Evolutionary conservation across 2,329 filamentous ascomycete species (phyloP), one percentile per base, ranked within the genome.

Genomic region (Fusarium xylarioides): DNA sequence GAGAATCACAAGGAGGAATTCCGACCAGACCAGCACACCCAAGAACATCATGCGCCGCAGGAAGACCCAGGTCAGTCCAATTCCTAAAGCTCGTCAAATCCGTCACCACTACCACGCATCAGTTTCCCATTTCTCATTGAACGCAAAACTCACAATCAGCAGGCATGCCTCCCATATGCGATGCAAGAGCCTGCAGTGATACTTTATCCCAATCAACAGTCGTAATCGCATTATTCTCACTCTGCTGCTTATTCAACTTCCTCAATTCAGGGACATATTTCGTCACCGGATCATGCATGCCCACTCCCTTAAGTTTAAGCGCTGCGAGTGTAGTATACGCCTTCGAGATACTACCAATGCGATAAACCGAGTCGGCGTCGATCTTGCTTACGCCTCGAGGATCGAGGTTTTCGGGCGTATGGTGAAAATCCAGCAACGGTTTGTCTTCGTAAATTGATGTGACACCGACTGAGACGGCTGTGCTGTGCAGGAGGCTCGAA

Each of bases 251-350:
- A 4, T 44, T 66, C 40, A 68, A 16, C 8, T 61, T 30, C 2
- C 63, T 50, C 8, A 68, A 35, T 11, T 44, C 40, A 7, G 65
- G 65, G n/a, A 68, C 34, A 55, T 67, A 68, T n/a, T 67, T 60
- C 11, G 66, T 67, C 19, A 68, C 63, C 3, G 49, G n/a, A 7
- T 68, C 66, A 35, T 63, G 34, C 43, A 68, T 44, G 14, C 26
- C 50, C 34, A 68, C 44, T 8, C 40, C 56, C 28, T 43, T 26
- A 11, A 53, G n/a, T 7, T 63, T 56, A 4, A 68, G 44, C 19
- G 50, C 56, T 0, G 66, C 63, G 14, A 68, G 66, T 4, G 54
- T 58, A 4, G 64, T 63, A 21, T 56, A 68, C 3, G 52, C 34
- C 30, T 68, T 68, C 5, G 66, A 68, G 1, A 68, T 46, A 18